Conservation (phyloP, 345 rosid genomes). For the Sonneratia caseolaris region DNA sequence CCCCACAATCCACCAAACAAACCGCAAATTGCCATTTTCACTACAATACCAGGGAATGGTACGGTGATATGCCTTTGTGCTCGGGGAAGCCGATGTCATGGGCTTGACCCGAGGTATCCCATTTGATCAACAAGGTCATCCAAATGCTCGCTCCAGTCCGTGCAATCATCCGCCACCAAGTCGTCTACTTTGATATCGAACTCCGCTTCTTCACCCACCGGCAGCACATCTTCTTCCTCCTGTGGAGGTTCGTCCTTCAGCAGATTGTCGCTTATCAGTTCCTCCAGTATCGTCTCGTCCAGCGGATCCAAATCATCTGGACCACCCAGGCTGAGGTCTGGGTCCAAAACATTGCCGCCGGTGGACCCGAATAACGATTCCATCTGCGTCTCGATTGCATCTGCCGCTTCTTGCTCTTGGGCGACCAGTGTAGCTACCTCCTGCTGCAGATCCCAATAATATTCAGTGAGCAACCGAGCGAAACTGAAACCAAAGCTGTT, state of each 20-base stretch:
- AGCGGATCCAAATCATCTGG: constrained; percentile 16
- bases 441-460: neutral
- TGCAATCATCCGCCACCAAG: constrained; percentile 36
- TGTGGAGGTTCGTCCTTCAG: constrained; percentile 11
- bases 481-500: neutral
- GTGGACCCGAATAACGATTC: constrained; percentile 31
- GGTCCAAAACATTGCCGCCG: neutral
- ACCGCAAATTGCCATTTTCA: neutral
- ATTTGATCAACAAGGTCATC: constrained; percentile 62
- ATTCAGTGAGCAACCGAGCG: neutral
- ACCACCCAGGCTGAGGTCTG: neutral
- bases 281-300: constrained; percentile 38
- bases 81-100: constrained; percentile 14
- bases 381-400: constrained; percentile 28
- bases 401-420: neutral
- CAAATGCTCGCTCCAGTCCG: constrained; percentile 49
- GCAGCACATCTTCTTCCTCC: constrained; percentile 23
- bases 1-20: neutral
- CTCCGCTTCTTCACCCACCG: constrained; percentile 19
- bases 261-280: constrained; percentile 30
- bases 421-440: neutral
- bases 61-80: neutral
- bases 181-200: constrained; percentile 49
- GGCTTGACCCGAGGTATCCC: constrained; percentile 45
- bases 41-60: neutral